Evolutionary conservation across 2,329 filamentous ascomycete genomes (phyloP), one percentile per base, ranked within the genome.

Genomic region (Aureobasidium sp.): DNA sequence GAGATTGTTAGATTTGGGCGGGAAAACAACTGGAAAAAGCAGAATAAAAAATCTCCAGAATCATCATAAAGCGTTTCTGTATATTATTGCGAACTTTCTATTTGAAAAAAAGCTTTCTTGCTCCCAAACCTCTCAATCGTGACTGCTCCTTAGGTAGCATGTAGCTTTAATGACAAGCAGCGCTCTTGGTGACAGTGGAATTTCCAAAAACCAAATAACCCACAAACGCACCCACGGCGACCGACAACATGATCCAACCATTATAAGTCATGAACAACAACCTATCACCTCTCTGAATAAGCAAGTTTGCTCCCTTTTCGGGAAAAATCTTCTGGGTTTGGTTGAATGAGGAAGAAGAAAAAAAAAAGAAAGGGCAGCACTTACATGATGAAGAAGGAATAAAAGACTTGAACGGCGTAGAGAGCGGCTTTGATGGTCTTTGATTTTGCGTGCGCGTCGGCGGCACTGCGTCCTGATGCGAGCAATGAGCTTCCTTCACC

Each of bases 261-360:
- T 98, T 98, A 73, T 98, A 98, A n/a, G 93, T 98, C 93, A 98
- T 98, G 72, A 98, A 98, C 19, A 98, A 73, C 57, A 98, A 77
- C 93, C 91, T 97, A 12, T 27, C 4, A 8, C 8, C 8, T 4
- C n/a, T n/a, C n/a, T n/a, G n/a, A n/a, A n/a, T n/a, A 45, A 38
- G 22, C 52, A 39, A 42, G n/a, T 22, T 6, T 30, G 27, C 27
- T 6, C 27, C 12, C 27, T 30, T 30, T 30, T 30, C 12, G n/a
- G n/a, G n/a, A n/a, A n/a, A n/a, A n/a, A n/a, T n/a, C n/a, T n/a
- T n/a, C n/a, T n/a, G n/a, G n/a, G n/a, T n/a, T n/a, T n/a, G n/a
- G 21, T 6, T 27, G 10, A 16, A n/a, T n/a, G n/a, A n/a, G n/a
- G 16, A 39, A 7, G 2, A 32, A 22, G 12, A n/a, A 19, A 4